These are phyloP conservation scores for Wickerhamiella spandovensis DNA, from an alignment of 805 yeast species.

Conservation along the genomic window DNA sequence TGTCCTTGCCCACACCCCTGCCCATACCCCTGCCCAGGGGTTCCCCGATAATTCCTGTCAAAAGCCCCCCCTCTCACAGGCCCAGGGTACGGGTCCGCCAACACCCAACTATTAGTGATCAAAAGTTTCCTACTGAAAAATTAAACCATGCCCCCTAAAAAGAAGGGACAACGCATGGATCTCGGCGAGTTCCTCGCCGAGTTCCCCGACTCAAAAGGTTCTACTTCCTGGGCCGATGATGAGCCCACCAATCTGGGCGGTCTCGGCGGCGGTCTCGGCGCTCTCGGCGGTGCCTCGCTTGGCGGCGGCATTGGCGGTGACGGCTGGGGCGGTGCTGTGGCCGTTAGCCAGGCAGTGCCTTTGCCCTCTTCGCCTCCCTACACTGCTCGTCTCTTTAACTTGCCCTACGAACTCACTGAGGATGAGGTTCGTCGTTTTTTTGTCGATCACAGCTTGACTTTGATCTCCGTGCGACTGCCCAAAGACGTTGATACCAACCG, in stretches of 20 bases:
- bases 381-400: slow-evolving; percentile 77
- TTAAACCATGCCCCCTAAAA: slow-evolving; percentile 41
- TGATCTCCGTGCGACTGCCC: slow-evolving; percentile 59
- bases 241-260: slow-evolving; percentile 31
- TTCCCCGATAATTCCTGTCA: too few relatives aligned
- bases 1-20: too few relatives aligned
- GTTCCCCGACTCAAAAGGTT: slow-evolving; percentile 34
- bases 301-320: slow-evolving; percentile 22
- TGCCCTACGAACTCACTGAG: slow-evolving; percentile 72
- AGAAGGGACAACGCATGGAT: slow-evolving; percentile 67
- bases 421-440: slow-evolving; percentile 30
- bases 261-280: slow-evolving; percentile 11
- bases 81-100: not conserved
- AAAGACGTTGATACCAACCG: slow-evolving; percentile 51
- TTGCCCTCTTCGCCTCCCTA: slow-evolving; percentile 87
- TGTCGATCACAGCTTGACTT: slow-evolving; percentile 31
- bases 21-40: too few relatives aligned
- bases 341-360: slow-evolving; percentile 53
- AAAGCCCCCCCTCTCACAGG: not conserved
- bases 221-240: slow-evolving; percentile 73
- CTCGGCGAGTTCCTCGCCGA: slow-evolving; percentile 68
- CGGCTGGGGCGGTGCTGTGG: slow-evolving; percentile 23
- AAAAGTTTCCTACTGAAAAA: not conserved
- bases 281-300: slow-evolving; percentile 11
- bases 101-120: not conserved